A percentile compares a stretch with the other conserved stretches of the same genome.
phyloP scores from a whole-genome alignment of 352 stramenopile species.

The Globisporangium mamillatum region DNA sequence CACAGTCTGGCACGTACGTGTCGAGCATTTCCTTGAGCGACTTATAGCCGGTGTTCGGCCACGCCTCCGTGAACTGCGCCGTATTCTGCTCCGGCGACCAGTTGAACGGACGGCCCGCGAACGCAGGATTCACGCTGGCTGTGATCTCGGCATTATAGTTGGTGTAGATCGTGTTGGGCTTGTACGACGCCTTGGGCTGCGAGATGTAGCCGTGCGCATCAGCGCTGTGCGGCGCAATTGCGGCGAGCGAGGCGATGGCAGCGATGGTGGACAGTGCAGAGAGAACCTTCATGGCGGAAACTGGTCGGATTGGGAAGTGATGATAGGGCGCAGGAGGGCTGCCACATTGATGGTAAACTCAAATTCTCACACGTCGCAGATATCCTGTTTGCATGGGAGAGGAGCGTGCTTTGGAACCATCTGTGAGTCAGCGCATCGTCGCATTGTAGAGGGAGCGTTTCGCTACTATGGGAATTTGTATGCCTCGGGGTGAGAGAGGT shows the following conservation, averaged over 20 bases:
- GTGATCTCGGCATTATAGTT: slow-evolving; percentile 33
- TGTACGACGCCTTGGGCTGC: slow-evolving; percentile 21
- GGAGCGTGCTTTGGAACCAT: not conserved
- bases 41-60: slow-evolving; percentile 8
- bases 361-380: slow-evolving; percentile 4
- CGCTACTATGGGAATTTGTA: not conserved
- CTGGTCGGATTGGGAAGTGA: not conserved
- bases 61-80: slow-evolving; percentile 9
- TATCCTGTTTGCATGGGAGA: not conserved
- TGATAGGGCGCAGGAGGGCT: not conserved
- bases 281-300: not conserved
- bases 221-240: not conserved
- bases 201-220: slow-evolving; percentile 31
- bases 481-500: not conserved
- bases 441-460: not conserved
- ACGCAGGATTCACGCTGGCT: slow-evolving; percentile 15
- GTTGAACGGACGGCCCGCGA: slow-evolving; percentile 14
- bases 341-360: not conserved
- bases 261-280: not conserved
- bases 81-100: slow-evolving; percentile 19
- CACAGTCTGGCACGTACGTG: slow-evolving; percentile 24
- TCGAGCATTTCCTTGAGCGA: slow-evolving; percentile 32
- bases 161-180: slow-evolving; percentile 21
- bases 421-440: not conserved
- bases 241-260: not conserved